These are phyloP conservation scores for Citrus sp. DNA, from an alignment of 345 rosid species.

Conservation along the genomic window DNA sequence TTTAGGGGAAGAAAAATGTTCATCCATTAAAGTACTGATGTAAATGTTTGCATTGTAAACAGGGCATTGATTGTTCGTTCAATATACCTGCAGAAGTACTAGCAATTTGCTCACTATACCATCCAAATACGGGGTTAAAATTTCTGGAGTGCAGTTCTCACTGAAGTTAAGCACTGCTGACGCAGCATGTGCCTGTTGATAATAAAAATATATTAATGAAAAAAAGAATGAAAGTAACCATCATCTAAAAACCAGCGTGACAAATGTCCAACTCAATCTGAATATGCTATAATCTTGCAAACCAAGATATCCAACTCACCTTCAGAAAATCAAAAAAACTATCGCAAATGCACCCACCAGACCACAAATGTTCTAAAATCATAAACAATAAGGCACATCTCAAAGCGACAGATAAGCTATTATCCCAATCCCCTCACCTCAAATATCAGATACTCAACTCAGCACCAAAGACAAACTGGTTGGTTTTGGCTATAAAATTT, in stretches of 20 bases:
- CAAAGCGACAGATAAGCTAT: not conserved
- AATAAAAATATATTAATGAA: slow-evolving; percentile 11
- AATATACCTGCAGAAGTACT: slow-evolving; percentile 78
- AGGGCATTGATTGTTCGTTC: not conserved
- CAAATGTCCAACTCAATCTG: not conserved
- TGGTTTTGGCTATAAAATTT: not conserved
- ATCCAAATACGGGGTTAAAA: slow-evolving; percentile 80
- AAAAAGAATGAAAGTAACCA: not conserved
- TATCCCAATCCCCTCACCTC: not conserved
- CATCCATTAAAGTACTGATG: not conserved
- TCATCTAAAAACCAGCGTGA: not conserved
- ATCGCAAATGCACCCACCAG: not conserved
- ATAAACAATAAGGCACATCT: not conserved
- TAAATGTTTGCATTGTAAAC: not conserved
- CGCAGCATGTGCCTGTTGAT: slow-evolving; percentile 97
- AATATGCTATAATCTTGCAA: not conserved
- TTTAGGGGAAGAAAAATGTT: slow-evolving; percentile 4
- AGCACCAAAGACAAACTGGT: not conserved
- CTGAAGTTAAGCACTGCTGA: slow-evolving; percentile 99
- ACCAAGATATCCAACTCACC: not conserved
- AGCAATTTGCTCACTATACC: slow-evolving; percentile 96
- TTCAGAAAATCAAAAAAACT: not conserved
- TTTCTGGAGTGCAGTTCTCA: slow-evolving; percentile 97
- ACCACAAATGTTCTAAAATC: not conserved
- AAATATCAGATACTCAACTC: not conserved